phyloP scores from a whole-genome alignment of 1,284 basidiomycete species.

The Ceratobasidium theobromae region DNA sequence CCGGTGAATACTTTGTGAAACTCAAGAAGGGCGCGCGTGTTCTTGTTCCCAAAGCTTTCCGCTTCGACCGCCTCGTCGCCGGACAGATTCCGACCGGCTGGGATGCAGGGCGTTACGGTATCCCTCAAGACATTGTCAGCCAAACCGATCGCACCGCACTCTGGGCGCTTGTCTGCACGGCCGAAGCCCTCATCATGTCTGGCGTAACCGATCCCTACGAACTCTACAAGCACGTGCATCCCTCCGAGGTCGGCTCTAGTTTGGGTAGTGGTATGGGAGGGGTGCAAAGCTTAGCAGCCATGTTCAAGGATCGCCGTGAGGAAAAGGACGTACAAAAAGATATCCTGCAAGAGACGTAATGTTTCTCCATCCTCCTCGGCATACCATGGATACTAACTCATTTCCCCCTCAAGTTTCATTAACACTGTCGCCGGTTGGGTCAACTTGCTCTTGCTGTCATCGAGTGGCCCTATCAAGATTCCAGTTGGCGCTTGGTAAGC shows the following conservation, averaged over 20 bases:
- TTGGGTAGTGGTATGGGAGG: conserved; percentile 98
- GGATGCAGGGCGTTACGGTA: conserved; percentile 93
- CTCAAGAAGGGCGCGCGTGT: conserved; percentile 98
- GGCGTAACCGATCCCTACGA: conserved; percentile 98
- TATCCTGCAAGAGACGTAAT: conserved; percentile 94
- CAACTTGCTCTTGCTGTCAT: conserved; percentile 90
- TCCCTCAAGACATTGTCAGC: conserved; percentile 95
- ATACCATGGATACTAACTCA: background rate
- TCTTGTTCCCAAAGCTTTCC: conserved; percentile 92
- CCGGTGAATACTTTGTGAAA: conserved; percentile 95
- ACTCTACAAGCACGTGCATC: conserved; percentile 94
- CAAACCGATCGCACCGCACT: conserved; percentile 94
- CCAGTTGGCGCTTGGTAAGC: conserved; percentile 95
- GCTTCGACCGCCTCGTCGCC: conserved; percentile 91
- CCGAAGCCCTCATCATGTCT: conserved; percentile 95
- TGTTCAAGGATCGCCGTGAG: conserved; percentile 98
- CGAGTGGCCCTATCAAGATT: conserved; percentile 96
- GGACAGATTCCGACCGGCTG: conserved; percentile 98
- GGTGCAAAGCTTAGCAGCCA: conserved; percentile 81
- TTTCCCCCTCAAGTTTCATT: conserved; percentile 68
- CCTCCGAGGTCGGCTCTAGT: conserved; percentile 90
- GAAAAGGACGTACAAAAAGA: conserved; percentile 98
- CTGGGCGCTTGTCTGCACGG: conserved; percentile 93
- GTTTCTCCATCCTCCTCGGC: conserved; percentile 37
- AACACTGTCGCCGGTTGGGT: conserved; percentile 98